These are phyloP conservation scores for Leptodontidium sp. DNA, from an alignment of 2,329 filamentous ascomycete species.

Conservation along the genomic window DNA sequence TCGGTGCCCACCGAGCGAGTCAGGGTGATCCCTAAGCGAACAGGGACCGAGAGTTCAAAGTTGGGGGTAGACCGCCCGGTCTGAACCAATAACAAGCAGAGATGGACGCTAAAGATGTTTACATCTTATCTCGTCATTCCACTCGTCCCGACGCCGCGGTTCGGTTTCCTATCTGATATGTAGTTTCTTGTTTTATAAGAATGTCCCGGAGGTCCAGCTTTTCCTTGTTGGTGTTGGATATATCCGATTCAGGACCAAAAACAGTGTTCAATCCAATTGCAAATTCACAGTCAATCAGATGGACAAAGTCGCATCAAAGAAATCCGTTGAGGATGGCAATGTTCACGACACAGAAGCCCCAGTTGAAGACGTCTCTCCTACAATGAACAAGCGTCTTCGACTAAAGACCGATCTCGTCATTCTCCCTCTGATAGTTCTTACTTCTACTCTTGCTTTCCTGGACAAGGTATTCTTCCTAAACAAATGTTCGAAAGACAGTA, in stretches of 20 bases:
- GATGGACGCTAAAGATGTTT: not conserved
- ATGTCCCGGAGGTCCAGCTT: not conserved
- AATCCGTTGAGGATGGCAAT: not conserved
- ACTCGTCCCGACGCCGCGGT: not conserved
- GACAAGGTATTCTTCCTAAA: not conserved
- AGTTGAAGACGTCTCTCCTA: not conserved
- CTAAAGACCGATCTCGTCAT: not conserved
- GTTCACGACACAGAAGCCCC: not conserved
- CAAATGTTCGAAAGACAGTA: no score
- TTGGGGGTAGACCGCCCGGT: not conserved
- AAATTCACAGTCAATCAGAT: not conserved
- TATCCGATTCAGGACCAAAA: not conserved
- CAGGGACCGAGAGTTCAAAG: not conserved
- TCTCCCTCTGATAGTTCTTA: not conserved
- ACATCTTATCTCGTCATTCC: not conserved
- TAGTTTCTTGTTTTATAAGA: not conserved
- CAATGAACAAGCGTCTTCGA: not conserved
- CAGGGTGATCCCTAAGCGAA: not conserved
- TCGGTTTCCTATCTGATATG: not conserved
- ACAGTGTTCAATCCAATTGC: no score
- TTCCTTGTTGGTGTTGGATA: not conserved
- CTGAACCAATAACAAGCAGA: not conserved
- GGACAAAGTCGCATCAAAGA: not conserved
- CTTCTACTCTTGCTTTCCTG: slow-evolving; percentile 1
- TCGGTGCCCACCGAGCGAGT: not conserved